Evolutionary conservation across 129 eudicot genomes (phyloP).

Genomic region (Lactuca sativa): DNA sequence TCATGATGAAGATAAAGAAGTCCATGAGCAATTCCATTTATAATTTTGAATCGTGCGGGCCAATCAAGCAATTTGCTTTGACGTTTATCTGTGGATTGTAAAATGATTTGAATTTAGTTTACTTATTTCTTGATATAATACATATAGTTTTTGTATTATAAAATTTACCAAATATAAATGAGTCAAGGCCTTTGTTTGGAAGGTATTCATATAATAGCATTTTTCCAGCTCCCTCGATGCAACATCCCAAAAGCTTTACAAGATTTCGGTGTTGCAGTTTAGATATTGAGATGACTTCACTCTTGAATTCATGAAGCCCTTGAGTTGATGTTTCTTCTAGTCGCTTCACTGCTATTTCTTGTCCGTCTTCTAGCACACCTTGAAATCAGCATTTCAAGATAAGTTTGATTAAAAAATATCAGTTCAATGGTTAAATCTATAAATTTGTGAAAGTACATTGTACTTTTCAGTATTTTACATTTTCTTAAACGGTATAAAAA

Average conservation of each 20-base stretch:
- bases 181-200: constrained; percentile 54
- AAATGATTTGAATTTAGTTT: background rate
- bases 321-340: constrained; percentile 47
- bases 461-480: too few species aligned
- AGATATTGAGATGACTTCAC: constrained; percentile 47
- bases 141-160: background rate
- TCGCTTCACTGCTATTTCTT: constrained; percentile 52
- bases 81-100: constrained; percentile 22
- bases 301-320: constrained; percentile 54
- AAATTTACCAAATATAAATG: constrained; percentile 42
- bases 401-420: background rate
- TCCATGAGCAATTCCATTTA: constrained; percentile 45
- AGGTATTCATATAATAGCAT: constrained; percentile 57
- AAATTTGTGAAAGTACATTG: too few species aligned
- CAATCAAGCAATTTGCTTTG: constrained; percentile 38
- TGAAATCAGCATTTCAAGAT: background rate
- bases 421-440: too few species aligned
- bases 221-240: constrained; percentile 37
- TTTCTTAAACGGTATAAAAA: too few species aligned
- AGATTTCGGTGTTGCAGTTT: constrained; percentile 56
- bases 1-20: constrained; percentile 50
- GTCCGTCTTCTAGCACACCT: constrained; percentile 32
- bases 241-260: constrained; percentile 50
- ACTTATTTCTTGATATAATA: background rate
- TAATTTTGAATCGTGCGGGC: constrained; percentile 30